Percentiles rank a stretch among this genome's conserved stretches.
Evolutionary conservation across 371 early-diverging fungal species (phyloP).

Genomic region (Rhizopus sp.): DNA sequence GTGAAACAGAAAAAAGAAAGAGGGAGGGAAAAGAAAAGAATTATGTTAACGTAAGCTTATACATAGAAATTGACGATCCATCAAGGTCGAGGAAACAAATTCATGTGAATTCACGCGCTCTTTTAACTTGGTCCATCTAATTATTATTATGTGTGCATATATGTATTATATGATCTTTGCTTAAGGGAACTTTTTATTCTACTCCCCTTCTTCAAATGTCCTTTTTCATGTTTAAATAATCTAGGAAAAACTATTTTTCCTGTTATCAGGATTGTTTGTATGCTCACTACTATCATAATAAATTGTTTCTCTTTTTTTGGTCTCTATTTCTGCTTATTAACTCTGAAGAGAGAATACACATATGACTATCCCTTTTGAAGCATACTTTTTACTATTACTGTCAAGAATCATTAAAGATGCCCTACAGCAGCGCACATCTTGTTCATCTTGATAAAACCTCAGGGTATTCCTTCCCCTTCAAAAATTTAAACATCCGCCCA

Average conservation of each 20-base stretch:
- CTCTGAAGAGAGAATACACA: not conserved
- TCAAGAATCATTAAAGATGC: not conserved
- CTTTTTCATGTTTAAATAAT: too few relatives aligned
- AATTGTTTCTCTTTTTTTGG: too few relatives aligned
- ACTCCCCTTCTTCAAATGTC: too few relatives aligned
- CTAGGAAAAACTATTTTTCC: too few relatives aligned
- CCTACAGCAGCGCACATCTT: not conserved
- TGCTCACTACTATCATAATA: too few relatives aligned
- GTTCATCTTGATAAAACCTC: not conserved
- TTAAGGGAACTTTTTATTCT: too few relatives aligned
- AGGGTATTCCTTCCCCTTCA: slow-evolving; percentile 57
- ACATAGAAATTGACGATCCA: not conserved
- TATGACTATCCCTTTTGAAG: not conserved
- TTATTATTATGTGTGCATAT: not conserved
- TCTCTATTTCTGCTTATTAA: too few relatives aligned
- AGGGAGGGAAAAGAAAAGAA: not conserved
- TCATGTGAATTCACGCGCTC: not conserved
- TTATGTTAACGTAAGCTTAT: not conserved
- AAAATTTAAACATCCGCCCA: not conserved
- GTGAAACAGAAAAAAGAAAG: not conserved
- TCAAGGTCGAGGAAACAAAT: too few relatives aligned
- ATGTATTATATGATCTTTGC: too few relatives aligned
- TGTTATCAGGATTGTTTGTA: too few relatives aligned
- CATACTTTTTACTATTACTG: too few relatives aligned
- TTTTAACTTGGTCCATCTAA: not conserved